Evolutionary conservation across 805 yeast genomes (phyloP), one percentile per base, ranked within the genome.

Genomic region (Candida montana): DNA sequence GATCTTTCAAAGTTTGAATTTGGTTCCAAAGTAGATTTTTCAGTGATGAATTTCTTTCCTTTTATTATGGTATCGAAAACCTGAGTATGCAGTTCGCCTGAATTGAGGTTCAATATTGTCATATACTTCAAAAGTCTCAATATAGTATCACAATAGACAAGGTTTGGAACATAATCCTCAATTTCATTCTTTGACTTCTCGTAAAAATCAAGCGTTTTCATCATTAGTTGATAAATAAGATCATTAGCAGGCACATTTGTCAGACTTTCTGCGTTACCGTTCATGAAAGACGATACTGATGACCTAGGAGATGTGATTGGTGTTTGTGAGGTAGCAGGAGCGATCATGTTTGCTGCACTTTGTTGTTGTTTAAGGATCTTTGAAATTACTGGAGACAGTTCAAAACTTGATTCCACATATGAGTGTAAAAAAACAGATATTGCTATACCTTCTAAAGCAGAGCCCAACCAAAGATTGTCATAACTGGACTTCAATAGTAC

Each of bases 401-500:
- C 77, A 44, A 71, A 73, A 0, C 80, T 73, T 2, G 70, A 64
- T 21, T 73, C 78, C 13, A 82, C 58, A 51, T 69, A 79, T 11
- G 81, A 70, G 37, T 86, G 65, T 40, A 89, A 59, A 5, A 83
- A 59, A 31, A 83, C 59, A 45, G 85, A 75, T 1, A 86, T 77
- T 0, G 83, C 83, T 10, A 89, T 64, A 0, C 90, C 87, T 51
- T 89, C 96, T n/a, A 91, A 58, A 0, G 96, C 79, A 23, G 91
- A 81, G 0, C 83, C 98, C 12, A 87, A 69, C 98, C 98, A 93
- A 8, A 93, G 64, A 52, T 75, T 74, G 58, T 93, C 99, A 38
- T 78, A 78, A 2, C 81, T 68, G 11, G 75, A 68, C 45, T 77
- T 78, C 40, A 88, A 62, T 19, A 73, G 63, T 3, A 66, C 53